Evolutionary conservation across 805 yeast species (phyloP).

Genomic region (Limtongozyma cylindracea): DNA sequence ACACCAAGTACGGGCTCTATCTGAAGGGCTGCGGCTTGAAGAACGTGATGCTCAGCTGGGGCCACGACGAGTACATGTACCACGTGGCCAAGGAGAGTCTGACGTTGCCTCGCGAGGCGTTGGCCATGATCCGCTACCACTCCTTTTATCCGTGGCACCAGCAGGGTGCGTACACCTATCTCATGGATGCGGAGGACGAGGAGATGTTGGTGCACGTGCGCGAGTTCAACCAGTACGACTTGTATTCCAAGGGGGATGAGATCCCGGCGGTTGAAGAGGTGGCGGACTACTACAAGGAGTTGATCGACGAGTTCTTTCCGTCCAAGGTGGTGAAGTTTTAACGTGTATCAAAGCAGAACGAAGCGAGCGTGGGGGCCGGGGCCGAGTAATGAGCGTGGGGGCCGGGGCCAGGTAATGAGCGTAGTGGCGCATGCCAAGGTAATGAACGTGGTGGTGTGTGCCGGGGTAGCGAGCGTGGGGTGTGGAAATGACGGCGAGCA

Average conservation of each 20-base stretch:
- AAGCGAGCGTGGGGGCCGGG: no score
- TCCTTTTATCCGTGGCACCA: slow-evolving; percentile 62
- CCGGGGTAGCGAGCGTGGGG: no score
- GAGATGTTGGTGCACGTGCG: slow-evolving; percentile 37
- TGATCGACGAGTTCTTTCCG: slow-evolving; percentile 48
- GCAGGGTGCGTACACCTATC: slow-evolving; percentile 35
- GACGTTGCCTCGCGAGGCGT: slow-evolving; percentile 33
- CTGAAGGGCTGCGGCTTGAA: slow-evolving; percentile 39
- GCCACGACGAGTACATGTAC: slow-evolving; percentile 61
- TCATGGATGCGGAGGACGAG: slow-evolving; percentile 38
- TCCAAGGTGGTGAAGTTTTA: slow-evolving; percentile 26
- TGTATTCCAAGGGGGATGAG: slow-evolving; percentile 34
- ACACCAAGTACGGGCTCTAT: slow-evolving; percentile 41
- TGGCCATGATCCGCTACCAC: slow-evolving; percentile 56
- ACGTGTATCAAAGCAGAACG: slow-evolving; percentile 1
- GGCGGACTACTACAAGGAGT: slow-evolving; percentile 30
- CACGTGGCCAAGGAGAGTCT: slow-evolving; percentile 43
- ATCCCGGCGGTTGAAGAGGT: slow-evolving; percentile 20
- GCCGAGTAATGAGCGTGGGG: no score
- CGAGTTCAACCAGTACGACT: slow-evolving; percentile 42
- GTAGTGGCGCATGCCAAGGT: no score
- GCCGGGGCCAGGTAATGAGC: no score
- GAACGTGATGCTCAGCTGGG: slow-evolving; percentile 54
- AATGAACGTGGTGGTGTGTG: no score
- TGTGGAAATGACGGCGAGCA: no score